Percentiles rank a stretch among this genome's conserved stretches.
These are phyloP conservation scores for Fusarium hainanense DNA, from an alignment of 2,329 filamentous ascomycete species.

Conservation along the genomic window DNA sequence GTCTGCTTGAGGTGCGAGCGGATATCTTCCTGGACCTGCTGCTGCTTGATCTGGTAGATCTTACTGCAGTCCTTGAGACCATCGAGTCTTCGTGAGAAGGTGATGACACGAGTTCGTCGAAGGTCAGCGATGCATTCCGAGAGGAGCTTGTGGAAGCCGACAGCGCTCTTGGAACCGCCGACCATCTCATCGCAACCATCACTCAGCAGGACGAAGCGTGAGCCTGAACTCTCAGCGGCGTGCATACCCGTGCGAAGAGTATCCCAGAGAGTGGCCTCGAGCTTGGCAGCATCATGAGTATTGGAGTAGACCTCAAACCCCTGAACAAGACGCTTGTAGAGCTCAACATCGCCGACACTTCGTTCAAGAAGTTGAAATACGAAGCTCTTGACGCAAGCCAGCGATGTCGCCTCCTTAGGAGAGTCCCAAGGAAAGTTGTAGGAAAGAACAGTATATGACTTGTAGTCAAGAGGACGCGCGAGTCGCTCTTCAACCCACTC, in stretches of 20 bases:
- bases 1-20: conserved; percentile 38
- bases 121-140: conserved; percentile 46
- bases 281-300: conserved; percentile 39
- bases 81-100: conserved; percentile 51
- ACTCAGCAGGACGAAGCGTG: conserved; percentile 50
- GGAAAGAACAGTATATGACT: conserved; percentile 50
- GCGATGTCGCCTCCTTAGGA: conserved; percentile 45
- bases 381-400: conserved; percentile 52
- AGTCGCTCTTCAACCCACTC: conserved; percentile 55
- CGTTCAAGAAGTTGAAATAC: conserved; percentile 54
- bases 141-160: conserved; percentile 48
- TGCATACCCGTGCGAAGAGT: conserved; percentile 49
- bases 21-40: conserved; percentile 51
- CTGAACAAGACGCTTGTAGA: conserved; percentile 49
- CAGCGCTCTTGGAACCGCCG: conserved; percentile 41
- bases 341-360: conserved; percentile 52
- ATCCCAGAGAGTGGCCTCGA: conserved; percentile 50
- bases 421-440: conserved; percentile 53
- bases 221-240: conserved; percentile 45
- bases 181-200: conserved; percentile 54
- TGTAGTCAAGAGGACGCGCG: conserved; percentile 51
- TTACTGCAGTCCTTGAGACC: conserved; percentile 46
- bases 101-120: conserved; percentile 48
- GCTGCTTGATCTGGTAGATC: conserved; percentile 49
- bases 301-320: conserved; percentile 44